Base-by-base conservation (phyloP, 73 alveolate genomes). In the Blepharisma japonicum region DNA sequence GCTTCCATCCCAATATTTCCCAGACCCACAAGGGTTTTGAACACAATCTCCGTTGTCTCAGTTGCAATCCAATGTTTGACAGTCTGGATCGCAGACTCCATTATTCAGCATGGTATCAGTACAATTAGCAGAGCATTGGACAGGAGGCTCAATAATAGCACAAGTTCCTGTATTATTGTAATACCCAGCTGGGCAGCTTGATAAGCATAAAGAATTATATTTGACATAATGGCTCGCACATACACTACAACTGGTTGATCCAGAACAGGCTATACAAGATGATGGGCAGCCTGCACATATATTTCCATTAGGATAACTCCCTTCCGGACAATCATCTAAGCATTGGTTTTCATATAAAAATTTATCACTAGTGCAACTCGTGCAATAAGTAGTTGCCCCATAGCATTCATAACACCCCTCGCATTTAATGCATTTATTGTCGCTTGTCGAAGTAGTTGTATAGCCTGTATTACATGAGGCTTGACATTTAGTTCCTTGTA, bases 401-500 rank as follows among this genome's bases (percentile, higher is more conserved):
- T 8, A 61, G 47, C 74, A 61, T 5, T n/a, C 23, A 14, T 14
- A 61, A 5, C 74, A 61, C 23, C 74, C 74, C 14, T 25, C 18
- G 5, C 74, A 61, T 25, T n/a, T 11, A 2, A 18, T 11, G 23
- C 74, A 61, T 18, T 8, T 25, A 20, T n/a, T 25, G 23, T 5
- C 4, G 14, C 50, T 20, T 18, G 38, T 9, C 11, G 74, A 61
- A 14, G 46, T 18, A 20, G 74, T 61, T 14, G 46, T 61, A 25
- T 61, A 61, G 47, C 74, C 74, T 20, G 46, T 9, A 61, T 61
- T 25, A 5, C 74, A 61, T 14, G 74, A 14, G 2, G 47, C 49
- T 61, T 61, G 38, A 39, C 74, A 61, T 61, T 61, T 61, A 61
- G 74, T 61, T 18, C 74, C 74, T 61, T 61, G 74, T 14, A 61